Percentiles rank a stretch among this genome's conserved stretches.
phyloP scores from a whole-genome alignment of 305 asterid species.

The Fraxinus albicans region DNA sequence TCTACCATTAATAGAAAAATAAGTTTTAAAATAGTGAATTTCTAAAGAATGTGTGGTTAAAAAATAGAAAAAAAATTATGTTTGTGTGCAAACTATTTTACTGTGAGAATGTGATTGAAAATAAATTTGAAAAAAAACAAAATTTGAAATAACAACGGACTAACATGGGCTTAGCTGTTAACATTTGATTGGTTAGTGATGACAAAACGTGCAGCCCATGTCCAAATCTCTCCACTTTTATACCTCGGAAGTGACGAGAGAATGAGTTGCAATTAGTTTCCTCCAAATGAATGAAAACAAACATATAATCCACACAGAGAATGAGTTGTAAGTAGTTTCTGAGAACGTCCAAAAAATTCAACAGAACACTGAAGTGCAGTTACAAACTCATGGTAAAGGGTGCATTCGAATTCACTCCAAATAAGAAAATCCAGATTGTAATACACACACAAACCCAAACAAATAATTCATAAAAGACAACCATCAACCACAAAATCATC shows the following conservation, averaged over 20 bases:
- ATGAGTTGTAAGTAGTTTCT: background rate
- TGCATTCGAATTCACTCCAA: conserved; percentile 7
- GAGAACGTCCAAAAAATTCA: background rate
- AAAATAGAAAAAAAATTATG: no score
- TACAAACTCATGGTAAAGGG: background rate
- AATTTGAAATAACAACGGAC: no score
- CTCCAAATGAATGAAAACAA: background rate
- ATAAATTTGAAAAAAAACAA: no score
- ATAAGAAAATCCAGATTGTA: conserved; percentile 4
- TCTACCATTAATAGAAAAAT: no score
- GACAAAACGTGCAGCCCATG: background rate
- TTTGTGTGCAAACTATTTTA: no score
- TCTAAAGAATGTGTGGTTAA: no score
- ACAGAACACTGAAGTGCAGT: background rate
- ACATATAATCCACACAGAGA: no score
- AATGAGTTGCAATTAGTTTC: background rate
- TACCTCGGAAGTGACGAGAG: background rate
- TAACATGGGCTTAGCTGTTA: no score
- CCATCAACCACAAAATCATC: conserved; percentile 9
- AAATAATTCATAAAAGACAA: conserved; percentile 4
- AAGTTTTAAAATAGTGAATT: no score
- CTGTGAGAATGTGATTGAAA: no score
- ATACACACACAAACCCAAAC: conserved; percentile 7
- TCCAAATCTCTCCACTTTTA: no score
- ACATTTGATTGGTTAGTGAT: no score